Percentiles rank a stretch among this genome's conserved stretches.
These are phyloP conservation scores for Cymbopogon flexuosus DNA, from an alignment of 202 grass and related monocot species.

Conservation along the genomic window DNA sequence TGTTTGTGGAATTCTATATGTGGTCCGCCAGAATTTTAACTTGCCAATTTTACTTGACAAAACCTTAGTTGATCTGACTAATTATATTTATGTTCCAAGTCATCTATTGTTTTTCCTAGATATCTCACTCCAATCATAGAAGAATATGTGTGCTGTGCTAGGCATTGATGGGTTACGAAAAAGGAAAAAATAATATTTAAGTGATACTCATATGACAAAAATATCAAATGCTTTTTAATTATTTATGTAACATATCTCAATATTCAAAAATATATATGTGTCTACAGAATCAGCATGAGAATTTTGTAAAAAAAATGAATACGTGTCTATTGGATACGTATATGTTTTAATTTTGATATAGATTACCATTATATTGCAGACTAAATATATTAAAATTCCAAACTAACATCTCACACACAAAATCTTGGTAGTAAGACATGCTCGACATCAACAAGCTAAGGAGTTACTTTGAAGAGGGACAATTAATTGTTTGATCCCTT, in stretches of 20 bases:
- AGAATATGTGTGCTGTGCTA: background rate
- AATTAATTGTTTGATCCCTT: conserved; percentile 10
- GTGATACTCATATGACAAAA: background rate
- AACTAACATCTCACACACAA: background rate
- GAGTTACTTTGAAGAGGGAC: background rate
- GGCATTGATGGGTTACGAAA: background rate
- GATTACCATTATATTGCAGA: background rate
- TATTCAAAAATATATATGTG: background rate
- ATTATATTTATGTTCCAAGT: background rate
- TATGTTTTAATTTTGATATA: background rate
- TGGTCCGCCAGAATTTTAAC: background rate
- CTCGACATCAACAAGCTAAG: background rate
- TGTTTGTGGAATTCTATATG: conserved; percentile 14
- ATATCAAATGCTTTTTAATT: background rate
- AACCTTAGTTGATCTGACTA: background rate
- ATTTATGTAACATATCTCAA: background rate
- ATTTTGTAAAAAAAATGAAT: background rate
- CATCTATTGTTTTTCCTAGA: background rate
- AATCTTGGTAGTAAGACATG: background rate
- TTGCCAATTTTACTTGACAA: background rate
- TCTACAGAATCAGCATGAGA: background rate
- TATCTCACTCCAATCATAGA: background rate
- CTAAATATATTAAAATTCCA: background rate
- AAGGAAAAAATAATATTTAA: too few relatives aligned
- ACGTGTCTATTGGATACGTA: background rate